Evolutionary conservation across 192 early-diverging fungal genomes (phyloP).

Genomic region (Jimgerdemannia lactiflua): DNA sequence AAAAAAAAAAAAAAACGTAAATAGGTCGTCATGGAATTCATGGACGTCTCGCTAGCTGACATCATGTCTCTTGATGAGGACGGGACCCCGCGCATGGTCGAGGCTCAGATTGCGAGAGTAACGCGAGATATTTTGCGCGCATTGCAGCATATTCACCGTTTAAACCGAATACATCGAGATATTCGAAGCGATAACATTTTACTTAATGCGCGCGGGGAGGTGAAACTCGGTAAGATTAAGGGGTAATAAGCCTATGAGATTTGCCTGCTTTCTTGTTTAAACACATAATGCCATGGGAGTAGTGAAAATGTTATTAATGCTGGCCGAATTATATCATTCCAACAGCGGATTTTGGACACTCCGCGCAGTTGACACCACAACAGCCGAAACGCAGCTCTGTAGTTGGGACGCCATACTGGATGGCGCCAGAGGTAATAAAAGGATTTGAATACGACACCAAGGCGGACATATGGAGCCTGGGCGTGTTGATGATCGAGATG

Average conservation of each 20-base stretch:
- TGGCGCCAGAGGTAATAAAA: conserved; percentile 96
- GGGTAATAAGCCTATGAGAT: not conserved
- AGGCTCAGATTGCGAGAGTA: conserved; percentile 90
- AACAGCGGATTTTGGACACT: conserved; percentile 93
- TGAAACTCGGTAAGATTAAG: conserved; percentile 67
- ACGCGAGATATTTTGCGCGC: conserved; percentile 81
- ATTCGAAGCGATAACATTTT: conserved; percentile 95
- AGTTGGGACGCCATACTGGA: conserved; percentile 96
- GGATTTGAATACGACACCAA: conserved; percentile 88
- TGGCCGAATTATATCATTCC: not conserved
- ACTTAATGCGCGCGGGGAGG: conserved; percentile 72
- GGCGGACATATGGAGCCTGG: conserved; percentile 94
- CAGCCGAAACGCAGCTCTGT: conserved; percentile 82
- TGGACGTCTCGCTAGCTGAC: conserved; percentile 98
- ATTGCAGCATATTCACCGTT: conserved; percentile 72
- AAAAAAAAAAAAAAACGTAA: not conserved
- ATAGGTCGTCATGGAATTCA: conserved; percentile 91
- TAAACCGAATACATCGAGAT: conserved; percentile 88
- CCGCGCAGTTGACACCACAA: conserved; percentile 82
- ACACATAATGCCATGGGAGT: not conserved
- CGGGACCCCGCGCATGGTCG: conserved; percentile 57
- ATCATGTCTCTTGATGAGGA: conserved; percentile 84
- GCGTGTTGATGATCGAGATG: conserved; percentile 95
- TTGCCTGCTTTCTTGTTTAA: not conserved
- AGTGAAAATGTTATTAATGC: not conserved